Base-by-base conservation (phyloP, 441 rosid species). In the Erodium trifolium region DNA sequence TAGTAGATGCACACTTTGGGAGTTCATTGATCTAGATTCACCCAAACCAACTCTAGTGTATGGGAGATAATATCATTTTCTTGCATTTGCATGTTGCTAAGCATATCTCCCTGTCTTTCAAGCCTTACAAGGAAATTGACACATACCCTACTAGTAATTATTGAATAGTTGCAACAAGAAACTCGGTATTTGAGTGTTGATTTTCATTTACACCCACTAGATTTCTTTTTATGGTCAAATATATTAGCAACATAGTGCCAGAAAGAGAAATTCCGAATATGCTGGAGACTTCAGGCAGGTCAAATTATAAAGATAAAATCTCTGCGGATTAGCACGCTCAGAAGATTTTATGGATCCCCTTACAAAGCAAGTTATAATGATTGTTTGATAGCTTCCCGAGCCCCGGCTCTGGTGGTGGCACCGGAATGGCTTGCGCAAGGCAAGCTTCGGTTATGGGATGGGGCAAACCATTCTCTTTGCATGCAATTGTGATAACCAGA, bases 51-150 rank as follows among this genome's bases (percentile, higher is more conserved):
- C 27, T 55, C 23, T 34, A 34, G 23, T 55, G 62, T 55, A 5
- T 55, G 10, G 62, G 23, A 55, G 10, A 55, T 55, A 5, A 14
- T 17, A 17, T 55, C 17, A 3, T 34, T 5, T 34, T 34, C 37
- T 34, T 34, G 5, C 37, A 34, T 34, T 34, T 34, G 37, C 37
- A 34, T 34, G 37, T 34, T 34, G 37, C 37, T 34, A 34, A 34
- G 37, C 37, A 34, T 34, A 34, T 34, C 37, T 34, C 37, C 37
- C 62, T 16, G 23, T 55, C 19, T 19, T 16, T 6, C 3, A 55
- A 16, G 62, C 27, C 10, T 55, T 55, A 55, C 62, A 55, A 55
- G 62, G 62, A 18, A 55, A 55, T 55, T 55, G 62, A 45, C 12
- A 17, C 5, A 19, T 17, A 16, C 23, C 62, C 17, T 16, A 17